Conservation (phyloP, 2,329 filamentous ascomycete genomes). For the Fusarium annulatum region DNA sequence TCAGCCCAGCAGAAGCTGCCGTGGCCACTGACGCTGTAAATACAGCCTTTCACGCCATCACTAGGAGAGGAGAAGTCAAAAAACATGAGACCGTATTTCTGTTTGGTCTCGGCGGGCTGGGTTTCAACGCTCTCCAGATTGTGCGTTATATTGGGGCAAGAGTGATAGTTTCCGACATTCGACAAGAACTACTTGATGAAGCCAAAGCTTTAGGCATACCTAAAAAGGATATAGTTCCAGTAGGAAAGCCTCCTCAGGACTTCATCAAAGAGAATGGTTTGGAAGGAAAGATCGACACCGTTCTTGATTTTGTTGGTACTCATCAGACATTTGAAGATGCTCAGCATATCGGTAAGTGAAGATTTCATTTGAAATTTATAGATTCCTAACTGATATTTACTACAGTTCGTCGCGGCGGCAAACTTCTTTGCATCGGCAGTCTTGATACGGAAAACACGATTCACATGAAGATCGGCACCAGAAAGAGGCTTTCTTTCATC, state of each 20-base stretch:
- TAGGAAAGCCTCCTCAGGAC: constrained; percentile 16
- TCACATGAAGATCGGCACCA: constrained; percentile 57
- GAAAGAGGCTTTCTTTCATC: constrained; percentile 55
- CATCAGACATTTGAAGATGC: constrained; percentile 41
- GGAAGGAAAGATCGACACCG: constrained; percentile 23
- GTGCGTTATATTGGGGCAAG: constrained; percentile 26
- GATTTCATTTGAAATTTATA: rapidly evolving
- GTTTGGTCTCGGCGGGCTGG: constrained; percentile 31
- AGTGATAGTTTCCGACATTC: constrained; percentile 33
- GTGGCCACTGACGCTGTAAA: constrained; percentile 39
- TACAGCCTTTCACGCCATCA: constrained; percentile 38
- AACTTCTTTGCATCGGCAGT: constrained; percentile 54
- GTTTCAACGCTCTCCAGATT: constrained; percentile 37
- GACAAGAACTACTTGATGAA: constrained; percentile 30
- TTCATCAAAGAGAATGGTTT: constrained; percentile 14
- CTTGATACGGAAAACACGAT: constrained; percentile 53
- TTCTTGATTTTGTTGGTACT: constrained; percentile 38
- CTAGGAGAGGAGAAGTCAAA: constrained; percentile 25
- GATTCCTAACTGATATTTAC: rapidly evolving
- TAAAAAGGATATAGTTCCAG: constrained; percentile 17
- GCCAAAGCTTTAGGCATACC: constrained; percentile 24
- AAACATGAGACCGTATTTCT: constrained; percentile 23
- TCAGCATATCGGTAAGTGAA: constrained; percentile 32
- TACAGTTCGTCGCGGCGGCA: constrained; percentile 42
- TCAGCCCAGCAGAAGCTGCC: constrained; percentile 31